Evolutionary conservation across 257 asterid genomes (phyloP).

Genomic region (Capsicum chinense): DNA sequence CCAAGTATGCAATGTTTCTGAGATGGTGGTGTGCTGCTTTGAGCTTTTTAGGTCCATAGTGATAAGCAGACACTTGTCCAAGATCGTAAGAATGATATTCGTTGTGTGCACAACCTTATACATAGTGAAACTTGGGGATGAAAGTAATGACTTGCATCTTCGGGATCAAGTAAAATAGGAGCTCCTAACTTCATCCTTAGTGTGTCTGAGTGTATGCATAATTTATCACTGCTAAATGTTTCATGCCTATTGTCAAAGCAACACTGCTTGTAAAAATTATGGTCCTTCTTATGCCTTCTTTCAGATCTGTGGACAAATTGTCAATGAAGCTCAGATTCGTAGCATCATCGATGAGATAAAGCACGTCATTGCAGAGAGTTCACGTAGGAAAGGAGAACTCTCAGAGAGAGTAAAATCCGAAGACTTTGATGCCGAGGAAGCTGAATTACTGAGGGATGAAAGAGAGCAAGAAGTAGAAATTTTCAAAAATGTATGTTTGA

Average conservation of each 20-base stretch:
- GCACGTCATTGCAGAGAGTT: slow-evolving; percentile 83
- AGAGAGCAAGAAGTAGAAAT: slow-evolving; percentile 94
- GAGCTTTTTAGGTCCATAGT: not conserved
- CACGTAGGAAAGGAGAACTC: slow-evolving; percentile 79
- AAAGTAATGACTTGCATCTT: not conserved
- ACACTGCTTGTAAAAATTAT: not conserved
- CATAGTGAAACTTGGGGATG: not conserved
- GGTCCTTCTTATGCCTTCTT: not conserved
- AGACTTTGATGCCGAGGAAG: slow-evolving; percentile 89
- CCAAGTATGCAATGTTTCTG: not conserved
- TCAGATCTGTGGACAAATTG: slow-evolving; percentile 80
- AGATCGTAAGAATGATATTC: not conserved
- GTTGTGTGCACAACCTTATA: not conserved
- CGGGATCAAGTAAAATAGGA: not conserved
- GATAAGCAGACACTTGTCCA: not conserved
- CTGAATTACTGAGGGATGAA: slow-evolving; percentile 87
- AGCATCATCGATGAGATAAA: slow-evolving; percentile 86
- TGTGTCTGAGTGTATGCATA: not conserved
- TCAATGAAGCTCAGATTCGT: slow-evolving; percentile 84
- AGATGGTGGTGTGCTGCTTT: not conserved
- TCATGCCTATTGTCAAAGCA: not conserved
- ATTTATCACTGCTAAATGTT: not conserved
- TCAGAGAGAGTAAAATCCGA: slow-evolving; percentile 58
- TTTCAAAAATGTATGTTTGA: slow-evolving; percentile 74
- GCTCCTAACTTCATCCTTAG: not conserved